Evolutionary conservation across 31 red algal genomes (phyloP).

Genomic region (Odonthalia washingtoniensis): DNA sequence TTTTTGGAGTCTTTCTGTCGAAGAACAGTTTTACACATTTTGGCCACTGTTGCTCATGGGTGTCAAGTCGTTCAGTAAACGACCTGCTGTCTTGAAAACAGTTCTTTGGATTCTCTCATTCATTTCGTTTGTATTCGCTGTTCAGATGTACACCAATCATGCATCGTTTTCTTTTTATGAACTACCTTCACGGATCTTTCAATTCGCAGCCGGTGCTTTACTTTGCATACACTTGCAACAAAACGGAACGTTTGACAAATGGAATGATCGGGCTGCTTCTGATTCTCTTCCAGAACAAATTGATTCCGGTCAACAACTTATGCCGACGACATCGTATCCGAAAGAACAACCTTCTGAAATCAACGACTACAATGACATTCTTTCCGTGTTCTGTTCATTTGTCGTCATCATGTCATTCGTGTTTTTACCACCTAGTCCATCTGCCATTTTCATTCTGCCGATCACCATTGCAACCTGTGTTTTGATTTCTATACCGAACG

Average conservation of each 20-base stretch:
- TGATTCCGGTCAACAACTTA: too few species aligned
- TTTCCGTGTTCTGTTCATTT: too few species aligned
- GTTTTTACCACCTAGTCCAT: constrained; percentile 2
- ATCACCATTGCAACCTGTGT: background rate
- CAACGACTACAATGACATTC: too few species aligned
- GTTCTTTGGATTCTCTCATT: background rate
- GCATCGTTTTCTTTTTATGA: constrained; percentile 30
- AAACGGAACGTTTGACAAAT: too few species aligned
- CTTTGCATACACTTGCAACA: background rate
- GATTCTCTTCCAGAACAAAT: too few species aligned
- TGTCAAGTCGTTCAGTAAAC: background rate
- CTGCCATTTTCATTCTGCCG: background rate
- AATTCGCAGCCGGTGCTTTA: constrained; percentile 57
- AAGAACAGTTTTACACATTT: constrained; percentile 73
- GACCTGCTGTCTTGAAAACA: background rate
- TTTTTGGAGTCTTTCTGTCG: constrained; percentile 55
- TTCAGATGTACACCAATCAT: background rate
- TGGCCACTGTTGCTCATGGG: constrained; percentile 31
- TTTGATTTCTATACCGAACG: background rate
- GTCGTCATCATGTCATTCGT: too few species aligned
- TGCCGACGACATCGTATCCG: too few species aligned
- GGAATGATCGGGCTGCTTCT: too few species aligned
- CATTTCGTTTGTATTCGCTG: background rate
- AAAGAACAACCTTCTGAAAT: too few species aligned
- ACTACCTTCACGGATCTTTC: constrained; percentile 45